These are phyloP conservation scores for Kwoniella shivajii DNA, from an alignment of 1,284 basidiomycete species.

Conservation along the genomic window DNA sequence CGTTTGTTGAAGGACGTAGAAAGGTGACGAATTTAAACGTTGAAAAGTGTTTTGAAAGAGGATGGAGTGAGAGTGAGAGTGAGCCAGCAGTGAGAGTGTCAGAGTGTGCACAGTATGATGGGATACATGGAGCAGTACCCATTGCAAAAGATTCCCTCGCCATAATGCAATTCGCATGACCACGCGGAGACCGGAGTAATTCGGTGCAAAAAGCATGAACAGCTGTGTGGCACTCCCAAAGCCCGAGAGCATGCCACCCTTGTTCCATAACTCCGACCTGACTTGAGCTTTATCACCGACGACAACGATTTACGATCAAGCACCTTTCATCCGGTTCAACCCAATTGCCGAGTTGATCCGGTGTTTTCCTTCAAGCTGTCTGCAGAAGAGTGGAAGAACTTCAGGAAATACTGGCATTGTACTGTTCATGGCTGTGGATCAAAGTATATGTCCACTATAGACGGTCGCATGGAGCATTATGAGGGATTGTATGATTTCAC, in stretches of 20 bases:
- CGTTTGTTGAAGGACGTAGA: neutral
- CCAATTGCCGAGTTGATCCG: too few species aligned
- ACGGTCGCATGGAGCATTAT: too few species aligned
- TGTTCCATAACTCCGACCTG: neutral
- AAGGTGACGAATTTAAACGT: neutral
- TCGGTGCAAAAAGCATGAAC: neutral
- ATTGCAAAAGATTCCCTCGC: neutral
- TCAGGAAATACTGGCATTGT: too few species aligned
- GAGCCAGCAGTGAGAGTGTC: neutral
- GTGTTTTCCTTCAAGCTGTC: too few species aligned
- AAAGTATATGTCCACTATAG: too few species aligned
- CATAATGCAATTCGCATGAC: constrained; percentile 2
- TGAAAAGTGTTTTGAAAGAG: neutral
- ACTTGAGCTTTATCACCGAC: neutral
- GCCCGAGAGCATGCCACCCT: neutral
- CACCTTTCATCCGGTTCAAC: too few species aligned
- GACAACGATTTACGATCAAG: too few species aligned
- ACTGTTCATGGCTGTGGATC: too few species aligned
- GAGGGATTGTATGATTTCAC: too few species aligned
- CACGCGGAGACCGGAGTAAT: constrained; percentile 2
- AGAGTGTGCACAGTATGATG: too few species aligned
- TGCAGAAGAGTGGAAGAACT: too few species aligned
- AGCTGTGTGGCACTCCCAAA: neutral
- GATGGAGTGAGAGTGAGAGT: neutral
- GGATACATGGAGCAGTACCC: too few species aligned